Evolutionary conservation across 495 filamentous ascomycete genomes (phyloP), one percentile per base, ranked within the genome.

Genomic region (Chaetomium cochliodes): DNA sequence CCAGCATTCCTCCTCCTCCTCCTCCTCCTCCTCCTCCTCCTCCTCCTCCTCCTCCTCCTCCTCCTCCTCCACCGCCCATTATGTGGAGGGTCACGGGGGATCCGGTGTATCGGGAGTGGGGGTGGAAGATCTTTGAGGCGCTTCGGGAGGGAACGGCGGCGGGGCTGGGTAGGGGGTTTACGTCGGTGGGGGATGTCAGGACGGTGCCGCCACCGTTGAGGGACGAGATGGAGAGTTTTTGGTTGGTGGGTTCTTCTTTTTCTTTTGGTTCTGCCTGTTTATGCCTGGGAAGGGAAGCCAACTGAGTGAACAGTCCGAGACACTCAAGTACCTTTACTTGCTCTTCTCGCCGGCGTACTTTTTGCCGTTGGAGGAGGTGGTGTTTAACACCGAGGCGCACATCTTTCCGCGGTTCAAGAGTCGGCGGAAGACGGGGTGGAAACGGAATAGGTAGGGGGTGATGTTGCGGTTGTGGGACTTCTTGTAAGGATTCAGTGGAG

Each of bases 81-180:
- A 96, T 98, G 92, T 98, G 93, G 89, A 87, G 94, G 54, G 93
- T 98, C 71, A 98, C 94, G 13, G 93, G 90, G 26, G 92, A 98
- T 64, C 81, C 84, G 25, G 90, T 86, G 66, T 98, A 98, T 74
- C 85, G 94, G 11, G 84, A 97, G 67, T 97, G 93, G 94, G 94
- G 94, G 13, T 98, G 94, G 94, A 87, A 96, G 68, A 97, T 98
- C 85, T 98, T 98, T 79, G 86, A 92, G 77, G 84, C 87, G 0
- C 97, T 98, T 74, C 78, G 92, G 72, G 86, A 88, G 37, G 23
- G 37, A 37, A 44, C 55, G 20, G 23, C 13, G 1, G 55, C 37
- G 2, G 37, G 55, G 55, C 5, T 25, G 55, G 55, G 12, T 15
- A 44, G 22, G 55, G 55, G 55, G 63, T 86, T 96, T 73, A 94